phyloP scores from a whole-genome alignment of 176 grass and related monocot species.

The Musa troglodytarum region DNA sequence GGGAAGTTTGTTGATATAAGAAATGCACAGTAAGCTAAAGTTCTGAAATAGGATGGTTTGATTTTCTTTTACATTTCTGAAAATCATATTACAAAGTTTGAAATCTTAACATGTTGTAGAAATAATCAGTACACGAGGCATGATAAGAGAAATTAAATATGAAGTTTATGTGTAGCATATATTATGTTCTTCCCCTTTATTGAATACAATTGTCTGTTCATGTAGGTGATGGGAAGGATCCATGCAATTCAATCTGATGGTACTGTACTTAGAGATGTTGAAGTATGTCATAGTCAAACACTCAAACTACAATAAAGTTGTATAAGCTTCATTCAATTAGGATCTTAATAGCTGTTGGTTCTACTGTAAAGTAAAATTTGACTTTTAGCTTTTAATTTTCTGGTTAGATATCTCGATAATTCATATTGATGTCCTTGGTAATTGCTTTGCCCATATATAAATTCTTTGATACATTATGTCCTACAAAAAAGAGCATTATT shows the following conservation, averaged over 20 bases:
- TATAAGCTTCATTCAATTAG: neutral
- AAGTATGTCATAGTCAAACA: constrained; percentile 34
- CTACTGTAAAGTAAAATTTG: neutral
- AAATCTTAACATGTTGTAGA: no score
- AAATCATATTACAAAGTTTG: no score
- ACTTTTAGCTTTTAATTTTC: neutral
- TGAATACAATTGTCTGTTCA: constrained; percentile 4
- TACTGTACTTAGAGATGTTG: constrained; percentile 64
- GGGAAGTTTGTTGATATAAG: no score
- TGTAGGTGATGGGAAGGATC: constrained; percentile 88
- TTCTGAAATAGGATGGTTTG: no score
- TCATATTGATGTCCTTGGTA: no score
- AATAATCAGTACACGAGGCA: neutral
- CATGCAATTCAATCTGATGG: constrained; percentile 86
- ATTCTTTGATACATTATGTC: no score
- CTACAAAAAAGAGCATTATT: no score
- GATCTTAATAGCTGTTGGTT: neutral
- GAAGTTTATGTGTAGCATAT: neutral
- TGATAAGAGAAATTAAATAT: neutral
- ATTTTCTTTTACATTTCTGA: no score
- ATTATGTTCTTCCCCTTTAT: neutral
- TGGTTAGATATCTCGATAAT: neutral
- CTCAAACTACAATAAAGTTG: neutral
- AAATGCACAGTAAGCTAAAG: no score
- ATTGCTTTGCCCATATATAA: no score